Base-by-base conservation (phyloP, 495 filamentous ascomycete genomes). In the Daldinia concentrica region DNA sequence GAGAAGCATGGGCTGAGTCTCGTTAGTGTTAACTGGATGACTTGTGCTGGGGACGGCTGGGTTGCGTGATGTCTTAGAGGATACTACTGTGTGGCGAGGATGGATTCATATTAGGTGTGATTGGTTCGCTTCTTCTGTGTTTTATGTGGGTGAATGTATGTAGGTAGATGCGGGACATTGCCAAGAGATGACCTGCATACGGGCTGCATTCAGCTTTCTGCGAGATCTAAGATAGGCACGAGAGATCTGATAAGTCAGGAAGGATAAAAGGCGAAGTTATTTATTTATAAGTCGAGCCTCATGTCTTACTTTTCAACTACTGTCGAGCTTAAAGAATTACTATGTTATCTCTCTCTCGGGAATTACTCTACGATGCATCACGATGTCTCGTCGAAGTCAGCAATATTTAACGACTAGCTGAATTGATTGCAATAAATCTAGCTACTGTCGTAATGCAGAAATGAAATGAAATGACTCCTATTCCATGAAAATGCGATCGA, bases 21-120 rank as follows among this genome's bases (percentile, higher is more conserved):
- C 19, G 73, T 74, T 9, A 68, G 64, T 6, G 60, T 74, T 0
- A 76, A 77, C 30, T 76, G 76, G 76, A 76, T 76, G 73, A 67
- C 58, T 6, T 72, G 76, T 32, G 76, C 71, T 4, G 76, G 64
- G 1, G 76, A 77, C 45, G 68, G 73, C 30, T 77, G 75, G 75
- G 24, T 27, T 41, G 58, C 36, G 36, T 45, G 22, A 52, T 51
- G 29, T 17, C 26, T 32, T 68, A 50, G 66, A 48, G 15, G 50
- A n/a, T 29, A 30, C 17, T 5, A 14, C 3, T 4, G 34, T n/a
- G 29, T 34, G 54, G 54, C 6, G 17, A 48, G 3, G 51, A 7
- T 6, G 24, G 36, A 34, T 30, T 4, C 9, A 24, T 19, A 37
- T 8, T 56, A 26, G 11, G 14, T 22, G 3, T 55, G 58, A 69